A percentile compares a stretch with the other conserved stretches of the same genome.
phyloP scores from a whole-genome alignment of 306 rosid genomes.

The Ammopiptanthus mongolicus region DNA sequence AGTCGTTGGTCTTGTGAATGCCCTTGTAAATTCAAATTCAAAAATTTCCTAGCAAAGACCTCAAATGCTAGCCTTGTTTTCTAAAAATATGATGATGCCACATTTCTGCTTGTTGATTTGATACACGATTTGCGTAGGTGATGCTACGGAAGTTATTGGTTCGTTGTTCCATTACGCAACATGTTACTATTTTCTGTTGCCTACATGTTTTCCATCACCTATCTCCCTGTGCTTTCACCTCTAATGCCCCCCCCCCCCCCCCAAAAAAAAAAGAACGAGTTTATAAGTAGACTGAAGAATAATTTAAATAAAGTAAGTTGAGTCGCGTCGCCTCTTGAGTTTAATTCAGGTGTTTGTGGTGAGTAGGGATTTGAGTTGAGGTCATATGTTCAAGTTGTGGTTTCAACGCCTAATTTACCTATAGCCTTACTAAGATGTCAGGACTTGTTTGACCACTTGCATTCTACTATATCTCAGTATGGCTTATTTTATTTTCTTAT shows the following conservation, averaged over 20 bases:
- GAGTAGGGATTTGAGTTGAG: background rate
- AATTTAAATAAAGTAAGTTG: background rate
- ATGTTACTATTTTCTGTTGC: no score
- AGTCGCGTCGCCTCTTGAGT: background rate
- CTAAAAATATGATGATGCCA: background rate
- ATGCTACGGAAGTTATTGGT: background rate
- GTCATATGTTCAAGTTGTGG: background rate
- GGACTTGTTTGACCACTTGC: background rate
- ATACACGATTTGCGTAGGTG: background rate
- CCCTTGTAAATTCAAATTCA: background rate
- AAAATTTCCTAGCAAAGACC: background rate
- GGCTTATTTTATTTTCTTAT: background rate
- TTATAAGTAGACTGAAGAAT: background rate
- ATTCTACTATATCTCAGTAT: background rate
- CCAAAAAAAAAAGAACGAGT: background rate
- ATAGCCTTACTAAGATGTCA: background rate
- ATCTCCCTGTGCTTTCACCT: constrained; percentile 1
- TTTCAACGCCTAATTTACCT: background rate
- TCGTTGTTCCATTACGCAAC: background rate
- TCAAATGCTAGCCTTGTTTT: background rate
- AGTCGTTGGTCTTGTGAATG: background rate
- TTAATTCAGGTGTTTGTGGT: background rate
- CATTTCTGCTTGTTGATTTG: background rate
- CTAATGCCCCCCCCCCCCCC: background rate
- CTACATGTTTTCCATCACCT: no score